These are phyloP conservation scores for Wallacemonas sp. DNA, from an alignment of 208 protist genomes.

Conservation along the genomic window DNA sequence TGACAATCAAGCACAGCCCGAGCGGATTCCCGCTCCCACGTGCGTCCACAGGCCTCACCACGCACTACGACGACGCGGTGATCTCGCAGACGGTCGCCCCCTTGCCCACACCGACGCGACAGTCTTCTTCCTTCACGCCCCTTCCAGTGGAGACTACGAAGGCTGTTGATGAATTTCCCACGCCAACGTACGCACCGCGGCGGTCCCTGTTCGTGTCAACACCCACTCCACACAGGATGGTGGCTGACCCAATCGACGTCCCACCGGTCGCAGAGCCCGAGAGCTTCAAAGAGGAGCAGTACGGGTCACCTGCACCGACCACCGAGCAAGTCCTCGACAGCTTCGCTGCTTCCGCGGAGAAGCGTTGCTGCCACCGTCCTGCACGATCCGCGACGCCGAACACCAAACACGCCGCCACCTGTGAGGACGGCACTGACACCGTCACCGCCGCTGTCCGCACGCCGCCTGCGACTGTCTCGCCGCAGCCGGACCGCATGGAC, in stretches of 20 bases:
- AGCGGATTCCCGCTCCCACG: conserved; percentile 2
- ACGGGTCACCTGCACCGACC: conserved; percentile 26
- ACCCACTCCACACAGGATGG: conserved; percentile 3
- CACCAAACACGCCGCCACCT: too few relatives aligned
- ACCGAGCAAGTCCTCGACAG: conserved; percentile 23
- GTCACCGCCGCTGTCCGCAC: background rate
- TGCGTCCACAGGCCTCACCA: background rate
- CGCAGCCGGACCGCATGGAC: background rate
- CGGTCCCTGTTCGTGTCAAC: conserved; percentile 10
- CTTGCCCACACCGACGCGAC: background rate
- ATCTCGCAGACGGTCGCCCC: background rate
- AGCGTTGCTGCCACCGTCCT: conserved; percentile 21
- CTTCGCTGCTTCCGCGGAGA: conserved; percentile 25
- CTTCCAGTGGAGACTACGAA: background rate
- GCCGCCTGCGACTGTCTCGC: background rate
- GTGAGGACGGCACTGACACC: too few relatives aligned
- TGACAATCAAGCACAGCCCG: conserved; percentile 9
- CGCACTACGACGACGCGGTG: background rate
- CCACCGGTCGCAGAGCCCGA: background rate
- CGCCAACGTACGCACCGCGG: conserved; percentile 27
- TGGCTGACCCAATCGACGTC: too few relatives aligned
- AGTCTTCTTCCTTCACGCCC: conserved; percentile 5
- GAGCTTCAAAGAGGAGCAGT: background rate
- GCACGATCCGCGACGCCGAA: conserved; percentile 13
- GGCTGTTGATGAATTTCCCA: conserved; percentile 32